Evolutionary conservation across 202 grass and related monocot species (phyloP).

Genomic region (Panicum hallii): DNA sequence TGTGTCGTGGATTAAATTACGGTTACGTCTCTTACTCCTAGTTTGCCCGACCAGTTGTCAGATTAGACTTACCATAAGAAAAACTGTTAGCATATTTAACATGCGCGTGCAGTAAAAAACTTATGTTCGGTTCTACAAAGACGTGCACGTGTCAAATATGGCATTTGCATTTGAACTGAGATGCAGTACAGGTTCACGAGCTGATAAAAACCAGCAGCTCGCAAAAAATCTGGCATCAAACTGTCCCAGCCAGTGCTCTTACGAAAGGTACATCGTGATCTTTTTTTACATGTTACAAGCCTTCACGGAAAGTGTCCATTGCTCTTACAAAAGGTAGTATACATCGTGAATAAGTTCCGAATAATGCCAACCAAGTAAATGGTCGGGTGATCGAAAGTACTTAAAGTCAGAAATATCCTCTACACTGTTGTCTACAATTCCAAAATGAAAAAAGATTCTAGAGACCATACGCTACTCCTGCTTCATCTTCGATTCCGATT

Average conservation of each 20-base stretch:
- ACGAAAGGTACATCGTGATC: background rate
- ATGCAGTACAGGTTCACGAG: background rate
- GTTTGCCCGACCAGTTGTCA: background rate
- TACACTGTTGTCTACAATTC: background rate
- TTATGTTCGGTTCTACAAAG: background rate
- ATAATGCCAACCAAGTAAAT: background rate
- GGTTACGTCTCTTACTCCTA: background rate
- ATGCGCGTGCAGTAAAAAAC: background rate
- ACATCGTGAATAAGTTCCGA: background rate
- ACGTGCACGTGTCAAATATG: too few species aligned
- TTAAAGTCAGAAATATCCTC: background rate
- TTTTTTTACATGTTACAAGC: background rate
- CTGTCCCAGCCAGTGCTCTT: background rate
- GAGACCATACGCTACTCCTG: constrained; percentile 44
- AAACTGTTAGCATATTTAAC: background rate
- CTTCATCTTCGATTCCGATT: constrained; percentile 46
- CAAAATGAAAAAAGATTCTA: background rate
- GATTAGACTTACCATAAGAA: background rate
- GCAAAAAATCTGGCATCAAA: background rate
- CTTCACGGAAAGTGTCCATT: background rate
- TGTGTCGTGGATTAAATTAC: background rate
- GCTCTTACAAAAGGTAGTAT: too few species aligned
- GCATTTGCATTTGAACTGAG: background rate
- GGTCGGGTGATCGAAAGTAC: background rate
- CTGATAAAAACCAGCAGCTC: background rate